Evolutionary conservation across 2,329 filamentous ascomycete species (phyloP).

Genomic region (Talaromyces sp.): DNA sequence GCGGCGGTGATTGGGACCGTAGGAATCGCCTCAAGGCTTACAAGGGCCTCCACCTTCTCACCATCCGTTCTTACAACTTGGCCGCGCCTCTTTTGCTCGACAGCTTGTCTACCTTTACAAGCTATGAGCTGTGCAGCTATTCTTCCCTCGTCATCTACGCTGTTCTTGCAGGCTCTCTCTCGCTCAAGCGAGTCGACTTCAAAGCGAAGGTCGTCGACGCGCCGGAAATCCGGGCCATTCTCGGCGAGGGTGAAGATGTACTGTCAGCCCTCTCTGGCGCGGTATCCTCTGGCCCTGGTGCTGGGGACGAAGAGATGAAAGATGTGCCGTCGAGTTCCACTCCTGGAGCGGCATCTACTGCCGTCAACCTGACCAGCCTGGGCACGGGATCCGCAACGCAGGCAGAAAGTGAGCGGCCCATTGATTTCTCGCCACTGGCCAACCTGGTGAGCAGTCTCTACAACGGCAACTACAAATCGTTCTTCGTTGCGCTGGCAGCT

Average conservation of each 20-base stretch:
- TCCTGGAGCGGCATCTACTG: slow-evolving; percentile 55
- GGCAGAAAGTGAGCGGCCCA: slow-evolving; percentile 70
- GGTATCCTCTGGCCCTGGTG: slow-evolving; percentile 73
- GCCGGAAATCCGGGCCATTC: slow-evolving; percentile 94
- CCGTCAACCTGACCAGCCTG: slow-evolving; percentile 82
- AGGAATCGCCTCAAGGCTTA: slow-evolving; percentile 98
- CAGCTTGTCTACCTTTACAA: slow-evolving; percentile 95
- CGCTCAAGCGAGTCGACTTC: slow-evolving; percentile 95
- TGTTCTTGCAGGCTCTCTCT: slow-evolving; percentile 87
- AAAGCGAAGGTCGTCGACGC: slow-evolving; percentile 98
- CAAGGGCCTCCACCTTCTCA: slow-evolving; percentile 88
- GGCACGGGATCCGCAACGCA: slow-evolving; percentile 60
- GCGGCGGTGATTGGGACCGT: slow-evolving; percentile 96
- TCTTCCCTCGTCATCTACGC: slow-evolving; percentile 92
- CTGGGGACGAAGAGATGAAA: slow-evolving; percentile 68
- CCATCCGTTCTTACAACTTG: slow-evolving; percentile 80
- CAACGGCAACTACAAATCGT: slow-evolving; percentile 86
- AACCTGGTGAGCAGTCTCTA: slow-evolving; percentile 88
- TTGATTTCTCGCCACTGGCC: slow-evolving; percentile 85
- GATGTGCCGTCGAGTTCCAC: slow-evolving; percentile 51
- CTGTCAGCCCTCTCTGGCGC: slow-evolving; percentile 74
- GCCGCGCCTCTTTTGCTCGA: slow-evolving; percentile 92
- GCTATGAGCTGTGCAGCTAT: slow-evolving; percentile 97
- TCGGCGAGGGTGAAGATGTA: slow-evolving; percentile 85
- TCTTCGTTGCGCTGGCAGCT: slow-evolving; percentile 81